Conservation (phyloP, 2,329 filamentous ascomycete species). For the Lachnellula occidentalis region DNA sequence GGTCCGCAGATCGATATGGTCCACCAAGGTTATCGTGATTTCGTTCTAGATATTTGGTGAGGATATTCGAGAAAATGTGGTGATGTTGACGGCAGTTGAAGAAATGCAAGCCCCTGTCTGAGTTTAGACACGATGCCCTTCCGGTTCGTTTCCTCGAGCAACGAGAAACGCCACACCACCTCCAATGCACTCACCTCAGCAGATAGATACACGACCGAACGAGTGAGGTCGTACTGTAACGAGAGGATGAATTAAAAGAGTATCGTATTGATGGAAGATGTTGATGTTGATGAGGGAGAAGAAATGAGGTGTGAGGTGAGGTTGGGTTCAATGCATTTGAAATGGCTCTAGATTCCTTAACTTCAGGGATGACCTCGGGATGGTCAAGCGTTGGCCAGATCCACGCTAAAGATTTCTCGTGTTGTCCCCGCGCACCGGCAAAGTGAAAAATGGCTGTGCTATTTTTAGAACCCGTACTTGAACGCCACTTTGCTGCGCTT, state of each 20-base stretch:
- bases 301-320: background rate
- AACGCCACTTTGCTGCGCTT: too few relatives aligned
- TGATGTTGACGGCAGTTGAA: conserved; percentile 1
- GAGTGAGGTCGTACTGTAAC: conserved; percentile 22
- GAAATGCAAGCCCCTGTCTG: conserved; percentile 8
- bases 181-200: background rate
- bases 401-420: too few relatives aligned
- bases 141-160: conserved; percentile 9
- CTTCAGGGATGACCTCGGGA: background rate
- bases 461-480: too few relatives aligned
- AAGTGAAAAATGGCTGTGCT: too few relatives aligned
- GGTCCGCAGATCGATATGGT: background rate
- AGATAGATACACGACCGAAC: conserved; percentile 17
- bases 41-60: background rate
- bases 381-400: background rate
- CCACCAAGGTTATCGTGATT: background rate
- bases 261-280: background rate
- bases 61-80: background rate
- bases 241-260: conserved; percentile 1
- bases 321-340: too few relatives aligned
- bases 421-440: too few relatives aligned
- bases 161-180: conserved; percentile 10
- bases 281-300: background rate
- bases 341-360: background rate
- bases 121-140: background rate